Evolutionary conservation across 73 alveolate species (phyloP).

Genomic region (Paramecium sexaurelia): DNA sequence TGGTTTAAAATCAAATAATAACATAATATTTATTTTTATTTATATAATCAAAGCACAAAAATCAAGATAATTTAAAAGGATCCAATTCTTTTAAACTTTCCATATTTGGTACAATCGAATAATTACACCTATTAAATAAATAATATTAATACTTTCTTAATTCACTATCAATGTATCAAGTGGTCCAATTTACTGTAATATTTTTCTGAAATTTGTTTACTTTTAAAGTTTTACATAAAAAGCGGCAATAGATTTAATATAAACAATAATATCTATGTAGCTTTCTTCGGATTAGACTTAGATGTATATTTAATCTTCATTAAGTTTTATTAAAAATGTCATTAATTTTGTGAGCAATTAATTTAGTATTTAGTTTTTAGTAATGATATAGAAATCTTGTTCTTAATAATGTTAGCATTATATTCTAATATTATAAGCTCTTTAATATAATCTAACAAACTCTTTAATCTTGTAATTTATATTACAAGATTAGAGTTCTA

Average conservation of each 20-base stretch:
- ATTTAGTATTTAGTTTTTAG: not conserved
- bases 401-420: not conserved
- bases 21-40: too few relatives aligned
- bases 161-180: not conserved
- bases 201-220: not conserved
- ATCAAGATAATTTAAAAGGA: not conserved
- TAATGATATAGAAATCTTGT: not conserved
- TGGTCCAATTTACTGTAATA: not conserved
- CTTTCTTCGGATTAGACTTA: not conserved
- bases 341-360: not conserved
- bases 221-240: not conserved
- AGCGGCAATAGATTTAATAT: not conserved
- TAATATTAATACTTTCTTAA: not conserved
- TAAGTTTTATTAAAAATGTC: not conserved
- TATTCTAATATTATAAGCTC: not conserved
- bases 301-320: not conserved
- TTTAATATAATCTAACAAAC: not conserved
- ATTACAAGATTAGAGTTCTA: not conserved
- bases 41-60: too few relatives aligned
- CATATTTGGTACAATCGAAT: not conserved
- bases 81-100: not conserved
- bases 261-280: not conserved
- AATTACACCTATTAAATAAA: not conserved
- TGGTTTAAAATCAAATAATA: too few relatives aligned
- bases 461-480: not conserved